Evolutionary conservation across 2,329 filamentous ascomycete species (phyloP).

Genomic region (Coniochaeta prunicola): DNA sequence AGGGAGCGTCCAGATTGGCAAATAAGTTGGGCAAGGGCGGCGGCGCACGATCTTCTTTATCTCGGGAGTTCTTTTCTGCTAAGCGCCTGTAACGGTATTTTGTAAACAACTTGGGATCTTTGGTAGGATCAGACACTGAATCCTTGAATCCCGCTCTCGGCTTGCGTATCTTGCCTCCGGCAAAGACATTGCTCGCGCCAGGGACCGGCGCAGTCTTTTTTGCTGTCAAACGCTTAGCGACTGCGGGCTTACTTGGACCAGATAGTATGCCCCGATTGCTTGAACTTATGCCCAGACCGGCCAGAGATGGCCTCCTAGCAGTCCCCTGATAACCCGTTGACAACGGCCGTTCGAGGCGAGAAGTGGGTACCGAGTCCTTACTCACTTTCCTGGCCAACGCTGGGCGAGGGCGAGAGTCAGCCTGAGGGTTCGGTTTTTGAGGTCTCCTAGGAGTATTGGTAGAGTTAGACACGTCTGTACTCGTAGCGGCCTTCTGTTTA

Average conservation of each 20-base stretch:
- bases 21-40: not conserved
- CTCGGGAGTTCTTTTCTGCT: not conserved
- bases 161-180: constrained; percentile 31
- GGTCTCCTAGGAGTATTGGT: not conserved
- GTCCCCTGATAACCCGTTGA: constrained; percentile 9
- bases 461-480: not conserved
- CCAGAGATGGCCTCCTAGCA: not conserved
- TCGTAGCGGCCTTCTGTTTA: not conserved
- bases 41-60: not conserved
- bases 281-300: not conserved
- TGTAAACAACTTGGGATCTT: constrained; percentile 31
- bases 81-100: constrained; percentile 13
- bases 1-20: not conserved
- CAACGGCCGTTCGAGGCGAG: not conserved
- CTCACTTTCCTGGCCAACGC: constrained; percentile 8
- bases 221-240: not conserved
- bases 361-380: constrained; percentile 6
- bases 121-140: constrained; percentile 31
- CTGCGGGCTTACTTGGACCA: not conserved
- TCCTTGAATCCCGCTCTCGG: constrained; percentile 27
- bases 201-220: not conserved
- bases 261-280: not conserved
- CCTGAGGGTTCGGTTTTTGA: constrained; percentile 1
- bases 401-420: not conserved
- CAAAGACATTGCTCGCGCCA: constrained; percentile 34